Evolutionary conservation across 1,284 basidiomycete genomes (phyloP), one percentile per base, ranked within the genome.

Genomic region (Phellopilus nigrolimitatus): DNA sequence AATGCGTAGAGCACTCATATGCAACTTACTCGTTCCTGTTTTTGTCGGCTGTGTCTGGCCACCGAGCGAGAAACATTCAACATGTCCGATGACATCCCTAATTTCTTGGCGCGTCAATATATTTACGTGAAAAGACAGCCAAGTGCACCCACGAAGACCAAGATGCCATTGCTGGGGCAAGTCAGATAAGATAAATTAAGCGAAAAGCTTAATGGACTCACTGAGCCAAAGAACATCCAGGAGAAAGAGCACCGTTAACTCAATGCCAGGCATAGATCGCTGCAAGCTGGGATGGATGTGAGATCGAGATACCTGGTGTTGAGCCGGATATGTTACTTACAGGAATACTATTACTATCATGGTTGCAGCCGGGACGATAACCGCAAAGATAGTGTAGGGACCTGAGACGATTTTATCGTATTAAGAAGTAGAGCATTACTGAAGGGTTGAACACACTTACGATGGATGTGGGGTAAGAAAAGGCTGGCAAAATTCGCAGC

Each of bases 11-110:
- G 44, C 21, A 31, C 24, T 49, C 31, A 13, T 13, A 49, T 42
- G 19, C 27, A 13, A 67, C 79, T 61, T 60, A 85, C 84, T 78
- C 12, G 64, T 62, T 47, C 82, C 80, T 56, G 68, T 72, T 57
- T 77, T 78, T 7, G 84, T 80, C 13, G 70, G 66, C 74, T 28
- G 61, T 65, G 55, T 77, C 68, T n/a, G n/a, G n/a, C 70, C 71
- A 15, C 64, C 66, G 25, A 84, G 64, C 5, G 64, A 60, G 60
- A 81, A 84, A 56, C 86, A 89, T 61, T 88, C 83, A 1, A 73
- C 63, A 55, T 67, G 64, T 4, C 84, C 83, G 51, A 88, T 80
- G 44, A 88, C 72, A 65, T 90, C 86, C 38, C 86, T 88, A 38
- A 25, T n/a, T 28, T 41, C 34, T 37, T n/a, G 46, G 42, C 56